These are phyloP conservation scores for Teratosphaeria nubilosa DNA, from an alignment of 2,329 filamentous ascomycete genomes.

Conservation along the genomic window DNA sequence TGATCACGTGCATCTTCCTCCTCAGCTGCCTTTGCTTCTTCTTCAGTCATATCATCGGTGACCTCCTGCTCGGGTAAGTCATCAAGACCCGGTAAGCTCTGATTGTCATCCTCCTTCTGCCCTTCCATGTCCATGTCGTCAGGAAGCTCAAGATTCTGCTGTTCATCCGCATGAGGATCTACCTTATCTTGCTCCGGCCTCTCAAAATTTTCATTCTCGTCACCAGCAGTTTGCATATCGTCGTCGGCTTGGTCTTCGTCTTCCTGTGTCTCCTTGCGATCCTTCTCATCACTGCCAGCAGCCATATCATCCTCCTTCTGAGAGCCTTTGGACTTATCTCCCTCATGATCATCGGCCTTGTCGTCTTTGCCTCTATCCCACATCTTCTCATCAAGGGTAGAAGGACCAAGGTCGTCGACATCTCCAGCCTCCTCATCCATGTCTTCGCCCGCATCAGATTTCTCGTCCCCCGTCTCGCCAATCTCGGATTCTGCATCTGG, in stretches of 20 bases:
- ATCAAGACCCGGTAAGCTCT: conserved; percentile 9
- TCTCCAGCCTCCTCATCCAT: conserved; percentile 71
- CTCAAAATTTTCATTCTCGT: conserved; percentile 27
- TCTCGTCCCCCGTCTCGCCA: conserved; percentile 40
- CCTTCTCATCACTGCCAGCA: conserved; percentile 33
- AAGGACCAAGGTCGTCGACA: conserved; percentile 82
- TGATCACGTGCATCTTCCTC: conserved; percentile 38
- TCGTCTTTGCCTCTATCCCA: conserved; percentile 80
- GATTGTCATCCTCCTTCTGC: conserved; percentile 14
- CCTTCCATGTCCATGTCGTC: conserved; percentile 80
- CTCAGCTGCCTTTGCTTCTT: conserved; percentile 42
- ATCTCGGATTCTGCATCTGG: conserved; percentile 53
- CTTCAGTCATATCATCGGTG: conserved; percentile 4
- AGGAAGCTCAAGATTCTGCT: conserved; percentile 71
- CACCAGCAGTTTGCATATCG: conserved; percentile 37
- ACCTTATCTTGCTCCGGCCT: conserved; percentile 50
- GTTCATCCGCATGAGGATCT: conserved; percentile 69
- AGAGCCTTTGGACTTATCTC: conserved; percentile 46
- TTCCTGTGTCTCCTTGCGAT: conserved; percentile 30
- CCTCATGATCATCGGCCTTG: conserved; percentile 72
- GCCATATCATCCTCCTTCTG: conserved; percentile 38
- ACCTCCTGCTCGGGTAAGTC: conserved; percentile 11
- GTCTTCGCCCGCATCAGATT: conserved; percentile 52
- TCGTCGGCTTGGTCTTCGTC: conserved; percentile 53
- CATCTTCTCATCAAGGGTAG: conserved; percentile 94